phyloP scores from a whole-genome alignment of 106 monocot species.

The Dendrobium huoshanense region DNA sequence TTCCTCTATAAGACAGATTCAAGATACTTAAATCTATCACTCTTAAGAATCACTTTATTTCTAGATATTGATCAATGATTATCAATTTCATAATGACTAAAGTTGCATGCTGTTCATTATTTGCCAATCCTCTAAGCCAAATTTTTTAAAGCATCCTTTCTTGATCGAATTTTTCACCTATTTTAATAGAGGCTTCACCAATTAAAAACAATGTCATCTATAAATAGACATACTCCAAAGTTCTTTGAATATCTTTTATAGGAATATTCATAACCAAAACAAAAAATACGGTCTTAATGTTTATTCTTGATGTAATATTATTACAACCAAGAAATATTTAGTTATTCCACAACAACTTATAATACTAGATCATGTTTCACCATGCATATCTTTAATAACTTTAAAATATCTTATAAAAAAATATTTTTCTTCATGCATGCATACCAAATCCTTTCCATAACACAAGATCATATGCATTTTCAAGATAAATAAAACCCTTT shows the following conservation, averaged over 20 bases:
- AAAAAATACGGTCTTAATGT: neutral
- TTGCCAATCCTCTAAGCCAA: neutral
- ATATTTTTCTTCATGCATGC: neutral
- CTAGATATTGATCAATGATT: neutral
- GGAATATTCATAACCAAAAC: neutral
- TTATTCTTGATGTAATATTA: neutral
- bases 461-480: neutral
- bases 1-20: neutral
- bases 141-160: neutral
- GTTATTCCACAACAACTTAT: neutral
- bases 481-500: neutral
- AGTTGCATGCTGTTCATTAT: neutral
- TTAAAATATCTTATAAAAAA: neutral
- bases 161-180: neutral
- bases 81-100: neutral
- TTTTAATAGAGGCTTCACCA: neutral
- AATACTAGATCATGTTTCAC: neutral
- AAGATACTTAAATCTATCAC: neutral
- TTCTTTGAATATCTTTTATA: neutral
- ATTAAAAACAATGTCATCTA: neutral
- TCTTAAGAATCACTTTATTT: neutral
- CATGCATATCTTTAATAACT: neutral
- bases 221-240: neutral
- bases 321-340: neutral
- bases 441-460: neutral